Evolutionary conservation across 768 basidiomycete genomes (phyloP).

Genomic region (Lentinula sp.): DNA sequence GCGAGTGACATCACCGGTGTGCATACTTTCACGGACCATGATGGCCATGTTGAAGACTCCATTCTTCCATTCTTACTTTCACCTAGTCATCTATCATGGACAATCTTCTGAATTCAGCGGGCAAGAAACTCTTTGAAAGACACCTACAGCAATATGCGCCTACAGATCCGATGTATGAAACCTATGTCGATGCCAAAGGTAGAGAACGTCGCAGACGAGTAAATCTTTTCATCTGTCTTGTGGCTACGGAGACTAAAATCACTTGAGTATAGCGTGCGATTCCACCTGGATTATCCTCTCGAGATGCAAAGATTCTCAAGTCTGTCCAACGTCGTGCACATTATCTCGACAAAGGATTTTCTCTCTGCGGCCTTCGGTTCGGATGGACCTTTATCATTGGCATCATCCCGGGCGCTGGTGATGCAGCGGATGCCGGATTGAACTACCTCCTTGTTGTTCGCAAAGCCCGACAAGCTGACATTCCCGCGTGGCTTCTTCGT

Average conservation of each 20-base stretch:
- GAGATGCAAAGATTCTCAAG: conserved; percentile 70
- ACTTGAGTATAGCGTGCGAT: conserved; percentile 43
- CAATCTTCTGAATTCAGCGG: conserved; percentile 30
- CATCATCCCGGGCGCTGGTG: conserved; percentile 65
- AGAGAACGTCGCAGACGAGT: conserved; percentile 56
- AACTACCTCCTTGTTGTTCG: conserved; percentile 75
- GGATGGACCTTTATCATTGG: conserved; percentile 86
- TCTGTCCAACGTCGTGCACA: conserved; percentile 75
- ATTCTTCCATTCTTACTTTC: neutral
- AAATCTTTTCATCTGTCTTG: conserved; percentile 10
- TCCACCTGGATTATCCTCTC: conserved; percentile 70
- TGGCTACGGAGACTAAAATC: neutral
- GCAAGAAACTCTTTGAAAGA: conserved; percentile 53
- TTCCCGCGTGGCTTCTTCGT: conserved; percentile 55
- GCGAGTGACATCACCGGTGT: neutral
- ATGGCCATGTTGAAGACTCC: neutral
- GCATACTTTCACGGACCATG: neutral
- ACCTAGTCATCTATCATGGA: neutral
- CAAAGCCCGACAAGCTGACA: conserved; percentile 70
- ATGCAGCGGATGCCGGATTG: conserved; percentile 53
- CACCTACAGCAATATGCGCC: conserved; percentile 67
- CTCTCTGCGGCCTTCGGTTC: conserved; percentile 71
- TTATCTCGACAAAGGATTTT: conserved; percentile 84
- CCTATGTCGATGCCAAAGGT: conserved; percentile 48
- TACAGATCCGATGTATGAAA: conserved; percentile 70